Evolutionary conservation across 805 yeast genomes (phyloP).

Genomic region (Myxozyma sirexii): DNA sequence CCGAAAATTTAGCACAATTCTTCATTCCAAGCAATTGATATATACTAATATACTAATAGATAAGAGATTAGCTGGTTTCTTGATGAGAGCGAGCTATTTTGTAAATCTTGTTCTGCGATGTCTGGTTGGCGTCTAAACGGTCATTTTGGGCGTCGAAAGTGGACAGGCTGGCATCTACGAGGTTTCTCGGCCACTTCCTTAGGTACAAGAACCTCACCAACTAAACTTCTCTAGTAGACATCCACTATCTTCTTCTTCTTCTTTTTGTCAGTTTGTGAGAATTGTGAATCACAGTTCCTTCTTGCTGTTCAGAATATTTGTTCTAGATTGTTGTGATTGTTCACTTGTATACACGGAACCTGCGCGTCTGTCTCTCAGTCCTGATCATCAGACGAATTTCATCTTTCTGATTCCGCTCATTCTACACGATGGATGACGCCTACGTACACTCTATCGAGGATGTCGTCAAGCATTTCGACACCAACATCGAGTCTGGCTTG

Average conservation of each 20-base stretch:
- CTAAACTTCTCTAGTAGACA: background rate
- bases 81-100: too few species aligned
- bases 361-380: too few species aligned
- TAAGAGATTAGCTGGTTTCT: too few species aligned
- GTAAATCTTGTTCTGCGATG: too few species aligned
- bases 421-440: conserved; percentile 29
- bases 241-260: background rate
- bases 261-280: too few species aligned
- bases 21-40: background rate
- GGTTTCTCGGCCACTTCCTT: background rate
- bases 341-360: too few species aligned
- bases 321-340: too few species aligned
- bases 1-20: background rate
- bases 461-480: conserved; percentile 27
- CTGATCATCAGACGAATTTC: background rate
- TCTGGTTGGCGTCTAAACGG: background rate
- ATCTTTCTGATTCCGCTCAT: background rate
- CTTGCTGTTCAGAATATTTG: too few species aligned
- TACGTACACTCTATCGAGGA: conserved; percentile 30
- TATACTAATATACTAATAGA: too few species aligned
- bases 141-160: background rate
- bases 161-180: conserved; percentile 16
- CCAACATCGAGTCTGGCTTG: conserved; percentile 34
- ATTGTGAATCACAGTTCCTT: too few species aligned
- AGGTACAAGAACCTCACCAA: conserved; percentile 4